Base-by-base conservation (phyloP, 805 yeast species). In the Metschnikowia kunwiensis region DNA sequence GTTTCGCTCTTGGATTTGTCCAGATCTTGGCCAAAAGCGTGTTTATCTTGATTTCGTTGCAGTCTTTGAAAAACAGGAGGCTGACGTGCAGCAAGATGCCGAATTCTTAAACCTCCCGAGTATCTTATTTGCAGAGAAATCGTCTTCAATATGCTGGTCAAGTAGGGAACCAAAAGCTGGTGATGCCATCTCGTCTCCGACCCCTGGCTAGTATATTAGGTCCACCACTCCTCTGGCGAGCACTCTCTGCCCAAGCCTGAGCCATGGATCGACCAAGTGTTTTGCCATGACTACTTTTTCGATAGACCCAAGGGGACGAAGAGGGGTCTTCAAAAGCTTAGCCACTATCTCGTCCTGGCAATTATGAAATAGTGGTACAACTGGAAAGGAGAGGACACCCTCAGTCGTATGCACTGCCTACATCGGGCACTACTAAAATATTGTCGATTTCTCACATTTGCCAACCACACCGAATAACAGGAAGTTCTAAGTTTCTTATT, bases 201-300 rank as follows among this genome's bases (percentile, higher is more conserved):
- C 71, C 4, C 88, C 91, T 7, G 68, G 70, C 0, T 97, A 97
- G 60, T 89, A 96, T 27, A 93, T 71, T 51, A 93, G 68, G 51
- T 87, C 95, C 5, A 91, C 83, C 30, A 89, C 84, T 54, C 91
- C 96, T 23, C 75, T 61, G 0, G 97, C 97, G 20, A 93, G 70
- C 0, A 80, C 56, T 30, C 77, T 69, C 60, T 93, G 97, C 0
- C 88, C 97, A 10, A 68, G 47, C 37, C 96, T 72, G 19, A 61
- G 46, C 1, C 81, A 77, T n/a, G 89, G 86, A 37, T 77, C 74
- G 15, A 56, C 40, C 5, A 51, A 43, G 52, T 91, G 97, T 21
- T 60, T 51, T 0, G 44, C 52, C 46, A 85, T 52, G 15, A 86
- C 64, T 3, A 53, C 57, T 16, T 41, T 43, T 2, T 73, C 74